A percentile compares a stretch with the other conserved stretches of the same genome.
These are phyloP conservation scores for Lipomyces chichibuensis DNA, from an alignment of 805 yeast genomes.

Conservation along the genomic window DNA sequence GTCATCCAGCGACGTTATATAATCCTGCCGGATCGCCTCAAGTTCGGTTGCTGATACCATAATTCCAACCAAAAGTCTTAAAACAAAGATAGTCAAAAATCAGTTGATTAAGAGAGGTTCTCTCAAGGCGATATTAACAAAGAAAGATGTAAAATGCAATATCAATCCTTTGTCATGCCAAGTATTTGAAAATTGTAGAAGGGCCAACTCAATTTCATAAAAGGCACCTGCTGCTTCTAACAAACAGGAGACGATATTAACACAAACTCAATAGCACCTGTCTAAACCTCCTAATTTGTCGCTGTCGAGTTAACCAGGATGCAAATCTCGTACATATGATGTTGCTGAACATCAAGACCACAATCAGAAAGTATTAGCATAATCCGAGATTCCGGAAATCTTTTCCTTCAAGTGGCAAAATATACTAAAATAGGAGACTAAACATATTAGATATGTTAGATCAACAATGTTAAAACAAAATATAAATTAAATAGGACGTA, in stretches of 20 bases:
- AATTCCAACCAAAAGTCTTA: neutral
- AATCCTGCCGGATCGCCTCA: constrained; percentile 61
- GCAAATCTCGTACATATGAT: neutral
- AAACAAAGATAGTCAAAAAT: neutral
- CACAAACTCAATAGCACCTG: neutral
- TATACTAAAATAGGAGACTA: neutral
- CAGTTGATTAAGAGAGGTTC: neutral
- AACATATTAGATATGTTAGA: neutral
- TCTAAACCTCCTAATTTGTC: neutral
- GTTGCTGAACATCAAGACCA: neutral
- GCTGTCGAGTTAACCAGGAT: neutral
- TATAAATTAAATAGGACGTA: neutral
- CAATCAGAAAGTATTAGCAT: neutral
- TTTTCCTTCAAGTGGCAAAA: neutral
- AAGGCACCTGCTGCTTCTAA: neutral
- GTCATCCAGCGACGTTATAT: constrained; percentile 68
- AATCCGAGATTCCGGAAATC: neutral
- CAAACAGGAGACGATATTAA: neutral
- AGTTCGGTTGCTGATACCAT: constrained; percentile 34
- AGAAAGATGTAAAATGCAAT: neutral
- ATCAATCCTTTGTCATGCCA: neutral
- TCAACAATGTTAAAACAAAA: neutral
- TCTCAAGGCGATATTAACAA: neutral
- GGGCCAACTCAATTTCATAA: neutral
- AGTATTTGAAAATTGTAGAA: neutral